Evolutionary conservation across 2,329 filamentous ascomycete genomes (phyloP), one percentile per base, ranked within the genome.

Genomic region (Beauveria bassiana): DNA sequence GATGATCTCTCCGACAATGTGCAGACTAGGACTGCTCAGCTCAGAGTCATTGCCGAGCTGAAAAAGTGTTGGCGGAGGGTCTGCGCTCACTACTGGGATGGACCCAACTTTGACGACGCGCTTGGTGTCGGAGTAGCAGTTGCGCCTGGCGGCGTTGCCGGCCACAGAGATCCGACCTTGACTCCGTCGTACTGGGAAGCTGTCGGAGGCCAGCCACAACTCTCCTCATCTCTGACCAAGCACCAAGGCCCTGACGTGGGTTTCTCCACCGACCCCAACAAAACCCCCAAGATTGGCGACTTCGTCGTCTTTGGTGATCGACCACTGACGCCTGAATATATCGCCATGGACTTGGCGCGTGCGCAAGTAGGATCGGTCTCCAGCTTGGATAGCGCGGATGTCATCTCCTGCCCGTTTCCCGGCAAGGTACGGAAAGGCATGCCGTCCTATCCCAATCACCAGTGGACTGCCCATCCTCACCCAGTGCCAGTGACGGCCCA

Each of bases 31-130:
- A 85, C 83, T 65, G 80, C 83, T 2, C 83, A 83, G 56, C 67
- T 96, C 63, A 97, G 97, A 73, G 96, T 98, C 66, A 80, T 99
- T 42, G 86, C 89, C 34, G 95, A 99, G 74, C 78, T 99, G 64
- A 99, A 99, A 74, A 96, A 96, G 72, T 98, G 95, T 71, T 99
- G 95, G 95, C 87, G 93, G 72, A 85, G 93, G 57, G 90, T 95
- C 22, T 98, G 93, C 71, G 87, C 89, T 0, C 77, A 93, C 61
- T 96, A 93, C 71, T 99, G 95, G 93, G 90, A 96, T 64, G 83
- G 83, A 0, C 79, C 85, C 0, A 85, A 90, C 52, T 87, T 87
- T 42, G 81, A 87, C 65, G 80, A 88, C 64, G 77, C 80, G 1
- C 78, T 85, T 14, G 82, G 80, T 16, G 79, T 86, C 3, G 85